Evolutionary conservation across 768 basidiomycete genomes (phyloP).

Genomic region (Pleurotus pulmonarius): DNA sequence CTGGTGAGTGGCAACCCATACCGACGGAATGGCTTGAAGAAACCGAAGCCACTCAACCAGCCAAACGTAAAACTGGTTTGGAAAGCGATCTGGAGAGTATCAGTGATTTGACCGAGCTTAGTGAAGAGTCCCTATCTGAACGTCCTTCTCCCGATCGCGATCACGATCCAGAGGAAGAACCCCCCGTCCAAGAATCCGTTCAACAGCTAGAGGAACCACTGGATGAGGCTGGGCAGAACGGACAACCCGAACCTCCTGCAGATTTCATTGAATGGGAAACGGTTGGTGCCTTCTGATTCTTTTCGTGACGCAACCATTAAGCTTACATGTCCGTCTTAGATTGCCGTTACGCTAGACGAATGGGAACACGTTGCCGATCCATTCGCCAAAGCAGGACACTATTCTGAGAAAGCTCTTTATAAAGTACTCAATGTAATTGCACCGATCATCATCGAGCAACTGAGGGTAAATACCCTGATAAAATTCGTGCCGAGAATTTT

Average conservation of each 20-base stretch:
- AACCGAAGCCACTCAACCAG: neutral
- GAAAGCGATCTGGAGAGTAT: slow-evolving; percentile 59
- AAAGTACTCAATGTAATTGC: slow-evolving; percentile 67
- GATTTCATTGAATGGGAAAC: slow-evolving; percentile 91
- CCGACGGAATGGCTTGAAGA: slow-evolving; percentile 67
- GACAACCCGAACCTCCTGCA: slow-evolving; percentile 26
- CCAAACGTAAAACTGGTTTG: slow-evolving; percentile 44
- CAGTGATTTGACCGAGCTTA: slow-evolving; percentile 76
- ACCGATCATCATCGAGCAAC: slow-evolving; percentile 63
- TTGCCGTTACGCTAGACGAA: slow-evolving; percentile 78
- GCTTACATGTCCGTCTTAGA: slow-evolving; percentile 36
- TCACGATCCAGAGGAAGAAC: neutral
- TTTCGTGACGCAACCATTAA: neutral
- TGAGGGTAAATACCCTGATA: slow-evolving; percentile 45
- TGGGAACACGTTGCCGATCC: slow-evolving; percentile 80
- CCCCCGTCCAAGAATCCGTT: slow-evolving; percentile 7
- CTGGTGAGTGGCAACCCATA: slow-evolving; percentile 73
- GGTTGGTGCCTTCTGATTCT: slow-evolving; percentile 37
- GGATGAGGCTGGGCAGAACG: slow-evolving; percentile 11
- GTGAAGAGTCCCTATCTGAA: slow-evolving; percentile 35
- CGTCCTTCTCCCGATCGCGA: neutral
- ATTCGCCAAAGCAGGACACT: slow-evolving; percentile 75
- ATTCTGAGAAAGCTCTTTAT: slow-evolving; percentile 76
- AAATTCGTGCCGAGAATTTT: slow-evolving; percentile 4
- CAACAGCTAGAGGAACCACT: slow-evolving; percentile 10